Evolutionary conservation across 495 filamentous ascomycete genomes (phyloP), one percentile per base, ranked within the genome.

Genomic region (Extremus antarcticus): DNA sequence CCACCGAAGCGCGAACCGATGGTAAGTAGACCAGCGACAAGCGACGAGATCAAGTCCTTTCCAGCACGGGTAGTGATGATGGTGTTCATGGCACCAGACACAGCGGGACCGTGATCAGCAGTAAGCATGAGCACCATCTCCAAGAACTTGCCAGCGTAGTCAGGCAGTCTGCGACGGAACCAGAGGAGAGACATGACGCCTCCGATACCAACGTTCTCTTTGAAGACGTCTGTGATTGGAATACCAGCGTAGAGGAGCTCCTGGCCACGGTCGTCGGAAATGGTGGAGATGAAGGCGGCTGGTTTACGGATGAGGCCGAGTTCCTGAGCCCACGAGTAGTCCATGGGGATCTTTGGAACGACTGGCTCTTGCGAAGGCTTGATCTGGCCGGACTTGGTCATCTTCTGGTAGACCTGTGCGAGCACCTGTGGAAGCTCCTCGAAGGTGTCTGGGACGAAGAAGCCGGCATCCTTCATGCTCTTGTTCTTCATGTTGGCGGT

Each of bases 51-150:
- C 59, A 98, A 78, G 73, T 98, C 92, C 78, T 98, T 98, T 67
- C 92, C 92, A 53, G 92, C 92, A 82, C 92, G 85, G 46, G 92
- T 98, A 52, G 92, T 98, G 71, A 98, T 97, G 73, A 98, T 98
- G 60, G 92, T 98, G 84, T 98, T 98, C 92, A 98, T 98, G 65
- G 92, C 92, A 76, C 92, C 92, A 61, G 92, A 98, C 58, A 98
- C 92, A 66, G 92, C 92, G 43, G 92, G 92, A 73, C 92, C 92
- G 82, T 98, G 92, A 68, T 98, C 92, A 63, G 92, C 92, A 65
- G 92, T 98, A 68, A 98, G 82, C 92, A 98, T 98, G 71, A 98
- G 90, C 62, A 98, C 94, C 92, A 98, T 98, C 80, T 98, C 92
- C 61, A 98, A 74, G 82, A 98, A 98, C 77, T 92, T 94, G 78